Conservation (phyloP, 1,284 basidiomycete genomes). For the Apiotrichum siamense region DNA sequence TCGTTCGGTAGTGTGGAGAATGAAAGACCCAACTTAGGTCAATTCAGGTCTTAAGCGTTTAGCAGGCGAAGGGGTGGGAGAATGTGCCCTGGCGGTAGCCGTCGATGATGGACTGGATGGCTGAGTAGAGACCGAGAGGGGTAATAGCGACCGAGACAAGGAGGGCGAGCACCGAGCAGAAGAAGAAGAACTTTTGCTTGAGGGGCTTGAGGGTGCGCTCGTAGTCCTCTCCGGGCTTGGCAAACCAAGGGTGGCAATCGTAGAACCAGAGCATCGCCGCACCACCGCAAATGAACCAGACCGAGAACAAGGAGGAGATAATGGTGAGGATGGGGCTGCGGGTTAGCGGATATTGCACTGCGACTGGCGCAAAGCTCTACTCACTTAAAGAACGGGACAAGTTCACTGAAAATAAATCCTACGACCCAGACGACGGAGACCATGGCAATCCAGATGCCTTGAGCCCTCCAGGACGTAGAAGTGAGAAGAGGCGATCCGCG, state of each 20-base stretch:
- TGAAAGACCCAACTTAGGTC: too few relatives aligned
- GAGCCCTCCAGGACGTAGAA: slow-evolving; percentile 26
- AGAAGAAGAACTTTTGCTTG: slow-evolving; percentile 21
- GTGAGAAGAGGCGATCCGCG: slow-evolving; percentile 33
- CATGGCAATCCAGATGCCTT: slow-evolving; percentile 33
- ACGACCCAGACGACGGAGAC: slow-evolving; percentile 35
- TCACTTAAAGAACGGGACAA: slow-evolving; percentile 46
- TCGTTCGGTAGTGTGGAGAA: background rate
- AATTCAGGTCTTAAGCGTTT: too few relatives aligned
- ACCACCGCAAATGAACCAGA: slow-evolving; percentile 40
- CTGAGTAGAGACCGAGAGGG: slow-evolving; percentile 40
- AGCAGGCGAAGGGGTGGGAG: slow-evolving; percentile 39
- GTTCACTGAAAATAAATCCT: slow-evolving; percentile 37
- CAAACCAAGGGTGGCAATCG: slow-evolving; percentile 24
- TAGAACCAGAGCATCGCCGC: slow-evolving; percentile 39
- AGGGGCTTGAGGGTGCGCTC: slow-evolving; percentile 11
- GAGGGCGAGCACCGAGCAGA: slow-evolving; percentile 17
- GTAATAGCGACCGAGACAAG: slow-evolving; percentile 33
- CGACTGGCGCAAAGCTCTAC: too few relatives aligned
- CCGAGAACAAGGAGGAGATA: slow-evolving; percentile 37
- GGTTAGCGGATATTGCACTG: too few relatives aligned
- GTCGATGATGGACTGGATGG: slow-evolving; percentile 32
- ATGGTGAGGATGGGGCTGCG: slow-evolving; percentile 41
- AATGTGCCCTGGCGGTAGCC: slow-evolving; percentile 34
- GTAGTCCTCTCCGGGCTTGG: slow-evolving; percentile 15